These are phyloP conservation scores for Mycena olivaceomarginata DNA, from an alignment of 768 basidiomycete genomes.

Conservation along the genomic window DNA sequence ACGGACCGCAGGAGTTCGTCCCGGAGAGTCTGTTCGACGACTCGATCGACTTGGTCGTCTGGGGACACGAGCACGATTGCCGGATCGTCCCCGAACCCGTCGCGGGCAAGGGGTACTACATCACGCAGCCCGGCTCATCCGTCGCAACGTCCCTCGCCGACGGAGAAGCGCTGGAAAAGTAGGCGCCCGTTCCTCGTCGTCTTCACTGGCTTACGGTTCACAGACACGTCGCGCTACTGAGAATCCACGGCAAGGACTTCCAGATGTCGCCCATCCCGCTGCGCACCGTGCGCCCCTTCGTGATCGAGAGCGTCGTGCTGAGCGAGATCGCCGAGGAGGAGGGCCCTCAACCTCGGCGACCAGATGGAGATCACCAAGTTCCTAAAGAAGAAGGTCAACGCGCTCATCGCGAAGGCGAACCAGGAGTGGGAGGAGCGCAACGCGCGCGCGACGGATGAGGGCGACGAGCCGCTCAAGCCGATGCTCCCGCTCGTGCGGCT, in stretches of 20 bases:
- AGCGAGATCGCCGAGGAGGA: conserved; percentile 87
- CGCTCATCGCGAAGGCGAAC: conserved; percentile 87
- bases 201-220: conserved; percentile 12
- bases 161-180: conserved; percentile 96
- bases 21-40: conserved; percentile 99
- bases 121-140: conserved; percentile 96
- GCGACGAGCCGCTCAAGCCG: conserved; percentile 75
- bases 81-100: conserved; percentile 94
- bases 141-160: conserved; percentile 96
- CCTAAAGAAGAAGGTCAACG: conserved; percentile 85
- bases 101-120: conserved; percentile 92
- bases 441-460: conserved; percentile 73
- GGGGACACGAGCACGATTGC: conserved; percentile 99
- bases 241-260: conserved; percentile 93
- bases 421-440: conserved; percentile 87
- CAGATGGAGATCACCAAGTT: conserved; percentile 90
- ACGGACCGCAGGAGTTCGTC: conserved; percentile 95
- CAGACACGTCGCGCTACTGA: conserved; percentile 94
- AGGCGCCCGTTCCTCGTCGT: conserved; percentile 38
- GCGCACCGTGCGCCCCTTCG: conserved; percentile 95
- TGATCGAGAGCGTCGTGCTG: conserved; percentile 88
- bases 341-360: conserved; percentile 82
- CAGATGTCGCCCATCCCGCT: conserved; percentile 90
- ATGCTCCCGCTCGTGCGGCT: conserved; percentile 94
- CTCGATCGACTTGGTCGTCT: conserved; percentile 93